Base-by-base conservation (phyloP, 768 basidiomycete species). In the Phylloporus rhodoxanthus region DNA sequence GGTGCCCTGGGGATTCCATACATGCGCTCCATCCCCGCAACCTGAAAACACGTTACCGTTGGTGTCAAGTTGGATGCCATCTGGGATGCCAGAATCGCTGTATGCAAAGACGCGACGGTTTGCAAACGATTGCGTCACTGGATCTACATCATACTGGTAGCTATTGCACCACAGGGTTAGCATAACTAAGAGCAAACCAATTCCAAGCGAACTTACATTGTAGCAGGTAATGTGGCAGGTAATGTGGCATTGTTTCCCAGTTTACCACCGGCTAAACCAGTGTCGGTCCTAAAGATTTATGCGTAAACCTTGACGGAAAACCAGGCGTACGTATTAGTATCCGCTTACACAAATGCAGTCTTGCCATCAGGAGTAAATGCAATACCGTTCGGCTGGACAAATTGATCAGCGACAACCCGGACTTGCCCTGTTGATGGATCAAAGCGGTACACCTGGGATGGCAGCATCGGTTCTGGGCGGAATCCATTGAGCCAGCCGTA, bases 351-450 rank as follows among this genome's bases (percentile, higher is more conserved):
- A 58, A 83, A 91, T 4, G 80, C 85, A 8, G 70, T 77, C 43
- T 66, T 76, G 8, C 86, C 85, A 53, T 84, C 80, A 2, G 71
- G 67, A n/a, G 76, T 77, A 63, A 90, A 83, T 0, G 85, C 84
- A 45, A 91, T 77, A 1, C 87, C 90, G 58, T 91, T 91, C 38
- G 76, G 77, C 57, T 77, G 77, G 54, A 77, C 75, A 58, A 91
- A 85, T n/a, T 81, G 84, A 54, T 86, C 84, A 2, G 90, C 87
- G 3, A 88, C 85, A 14, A 85, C 82, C 6, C 79, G 77, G 6
- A 91, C 77, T 26, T 76, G 66, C 4, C 84, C 75, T 1, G 82
- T 84, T 2, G 72, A 70, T 28, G 48, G 36, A 32, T 44, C 42
- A 52, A 88, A 79, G 11, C 83, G 75, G 63, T 90, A 90, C 11